phyloP scores from a whole-genome alignment of 176 grass and related monocot genomes.

The Cocos nucifera region DNA sequence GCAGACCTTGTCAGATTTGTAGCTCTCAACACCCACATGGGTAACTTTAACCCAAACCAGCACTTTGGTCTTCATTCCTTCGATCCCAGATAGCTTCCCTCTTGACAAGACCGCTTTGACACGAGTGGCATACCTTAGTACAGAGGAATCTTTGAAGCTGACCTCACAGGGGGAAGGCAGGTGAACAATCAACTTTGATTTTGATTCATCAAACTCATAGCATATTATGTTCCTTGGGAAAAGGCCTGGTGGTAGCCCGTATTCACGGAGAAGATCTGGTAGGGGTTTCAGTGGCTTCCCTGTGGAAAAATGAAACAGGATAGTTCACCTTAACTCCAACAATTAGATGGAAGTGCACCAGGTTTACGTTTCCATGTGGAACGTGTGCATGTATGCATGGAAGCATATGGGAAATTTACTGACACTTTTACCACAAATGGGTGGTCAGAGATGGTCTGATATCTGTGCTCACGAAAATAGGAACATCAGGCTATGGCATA shows the following conservation, averaged over 20 bases:
- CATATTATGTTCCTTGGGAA: constrained; percentile 95
- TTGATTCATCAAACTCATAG: constrained; percentile 77
- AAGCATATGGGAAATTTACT: too few species aligned
- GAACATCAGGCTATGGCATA: too few species aligned
- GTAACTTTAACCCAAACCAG: constrained; percentile 95
- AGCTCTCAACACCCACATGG: constrained; percentile 53
- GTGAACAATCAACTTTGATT: constrained; percentile 75
- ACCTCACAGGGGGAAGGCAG: constrained; percentile 67
- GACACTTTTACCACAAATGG: too few species aligned
- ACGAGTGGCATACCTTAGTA: constrained; percentile 49
- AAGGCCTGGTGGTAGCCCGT: constrained; percentile 67
- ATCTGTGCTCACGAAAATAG: too few species aligned
- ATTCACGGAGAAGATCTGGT: constrained; percentile 70
- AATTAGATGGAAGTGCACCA: too few species aligned
- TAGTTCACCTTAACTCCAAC: background rate
- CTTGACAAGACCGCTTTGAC: constrained; percentile 64
- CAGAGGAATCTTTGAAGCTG: constrained; percentile 82
- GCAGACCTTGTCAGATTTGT: constrained; percentile 81
- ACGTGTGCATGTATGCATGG: too few species aligned
- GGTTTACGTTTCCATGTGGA: too few species aligned
- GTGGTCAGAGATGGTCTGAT: too few species aligned
- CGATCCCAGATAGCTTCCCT: constrained; percentile 64
- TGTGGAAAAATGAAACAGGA: constrained; percentile 26
- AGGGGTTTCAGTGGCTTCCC: constrained; percentile 65
- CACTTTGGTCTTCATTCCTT: constrained; percentile 91